Evolutionary conservation across 2,329 filamentous ascomycete genomes (phyloP), one percentile per base, ranked within the genome.

Genomic region (Ophiobolus disseminans): DNA sequence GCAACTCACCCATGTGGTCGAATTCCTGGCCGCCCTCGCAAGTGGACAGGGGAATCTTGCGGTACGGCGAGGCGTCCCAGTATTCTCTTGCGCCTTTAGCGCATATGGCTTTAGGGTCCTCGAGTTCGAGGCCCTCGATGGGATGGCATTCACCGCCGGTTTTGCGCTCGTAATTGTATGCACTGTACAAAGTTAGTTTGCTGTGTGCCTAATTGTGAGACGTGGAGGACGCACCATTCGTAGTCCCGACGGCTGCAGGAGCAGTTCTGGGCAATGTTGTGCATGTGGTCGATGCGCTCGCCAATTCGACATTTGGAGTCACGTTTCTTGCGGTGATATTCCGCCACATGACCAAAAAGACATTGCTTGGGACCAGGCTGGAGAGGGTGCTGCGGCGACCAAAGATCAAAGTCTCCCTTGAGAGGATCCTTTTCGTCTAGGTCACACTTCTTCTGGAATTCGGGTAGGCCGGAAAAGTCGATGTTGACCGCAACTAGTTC

Each of bases 321-420:
- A n/a, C 80, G 75, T 73, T 89, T 92, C 82, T 97, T 99, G 70
- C 94, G 90, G 65, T 96, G 84, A 66, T 97, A 99, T 66, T 90
- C 84, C 22, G 92, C 86, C 48, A 90, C 83, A 69, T 97, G 95
- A 1, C 94, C 94, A 66, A 99, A 99, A 2, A 99, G 80, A 73
- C 94, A 99, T 60, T 92, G 85, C 52, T 89, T 80, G 7, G 88
- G 77, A 57, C 89, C 65, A 83, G 91, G 85, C 55, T 91, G 80
- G 51, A 87, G 76, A 2, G 94, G 94, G 70, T 97, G 94, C 63
- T 85, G 86, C 2, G 94, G 93, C 38, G 84, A 85, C 93, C 93
- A 99, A 4, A 95, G 76, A 52, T 89, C 83, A 74, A 97, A 99
- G 74, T 97, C 90, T 50, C 78, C 78, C 11, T 80, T 79, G 17